A percentile compares a stretch with the other conserved stretches of the same genome.
phyloP scores from a whole-genome alignment of 2,329 filamentous ascomycete species.

The Apiospora kogelbergensis region DNA sequence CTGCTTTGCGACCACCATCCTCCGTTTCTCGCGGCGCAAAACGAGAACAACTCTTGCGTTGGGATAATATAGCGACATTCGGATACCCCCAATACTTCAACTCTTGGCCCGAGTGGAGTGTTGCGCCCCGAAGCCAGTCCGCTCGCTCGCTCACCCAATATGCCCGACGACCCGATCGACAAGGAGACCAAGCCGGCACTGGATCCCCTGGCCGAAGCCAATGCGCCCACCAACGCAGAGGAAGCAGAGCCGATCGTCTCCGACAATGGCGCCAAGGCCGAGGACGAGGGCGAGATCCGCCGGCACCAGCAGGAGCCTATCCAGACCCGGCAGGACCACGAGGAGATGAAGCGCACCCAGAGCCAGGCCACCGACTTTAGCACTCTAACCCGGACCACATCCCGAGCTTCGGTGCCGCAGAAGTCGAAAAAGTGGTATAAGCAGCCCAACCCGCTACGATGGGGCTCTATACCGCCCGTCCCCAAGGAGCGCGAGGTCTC shows the following conservation, averaged over 20 bases:
- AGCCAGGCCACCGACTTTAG: constrained; percentile 57
- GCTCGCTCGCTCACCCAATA: constrained; percentile 13
- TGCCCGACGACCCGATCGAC: constrained; percentile 26
- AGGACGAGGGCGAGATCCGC: constrained; percentile 26
- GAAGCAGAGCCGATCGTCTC: constrained; percentile 17
- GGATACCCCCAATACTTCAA: neutral
- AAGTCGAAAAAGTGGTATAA: constrained; percentile 61
- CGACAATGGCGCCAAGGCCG: constrained; percentile 21
- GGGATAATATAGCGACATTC: constrained; percentile 3
- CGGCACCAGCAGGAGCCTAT: constrained; percentile 23
- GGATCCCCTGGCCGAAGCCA: constrained; percentile 23
- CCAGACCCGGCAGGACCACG: constrained; percentile 27
- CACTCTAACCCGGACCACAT: constrained; percentile 44
- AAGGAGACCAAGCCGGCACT: constrained; percentile 26
- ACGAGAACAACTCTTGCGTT: too few species aligned
- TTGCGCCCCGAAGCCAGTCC: constrained; percentile 3
- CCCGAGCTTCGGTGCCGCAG: constrained; percentile 26
- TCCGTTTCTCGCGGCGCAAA: neutral
- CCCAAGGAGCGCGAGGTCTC: constrained; percentile 55
- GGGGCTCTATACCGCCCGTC: constrained; percentile 56
- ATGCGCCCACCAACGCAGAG: constrained; percentile 21
- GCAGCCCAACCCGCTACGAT: constrained; percentile 60
- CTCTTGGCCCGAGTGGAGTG: constrained; percentile 8
- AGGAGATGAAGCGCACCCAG: constrained; percentile 42
- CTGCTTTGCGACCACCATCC: neutral